Evolutionary conservation across 2,329 filamentous ascomycete species (phyloP).

Genomic region (Trichoderma guizhouense): DNA sequence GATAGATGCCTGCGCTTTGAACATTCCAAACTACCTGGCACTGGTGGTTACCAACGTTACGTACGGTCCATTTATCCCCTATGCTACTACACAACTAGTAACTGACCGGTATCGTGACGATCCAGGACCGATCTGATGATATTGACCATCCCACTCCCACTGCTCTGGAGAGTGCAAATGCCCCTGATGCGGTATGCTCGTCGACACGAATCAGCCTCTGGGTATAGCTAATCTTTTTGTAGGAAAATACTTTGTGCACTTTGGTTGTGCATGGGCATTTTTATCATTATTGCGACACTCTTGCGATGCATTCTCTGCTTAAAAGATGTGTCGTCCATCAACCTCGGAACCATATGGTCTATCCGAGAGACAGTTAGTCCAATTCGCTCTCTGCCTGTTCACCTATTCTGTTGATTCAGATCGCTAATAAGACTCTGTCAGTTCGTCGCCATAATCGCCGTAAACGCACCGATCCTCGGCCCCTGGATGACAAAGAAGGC

Average conservation of each 20-base stretch:
- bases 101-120: not conserved
- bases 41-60: slow-evolving; percentile 26
- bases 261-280: slow-evolving; percentile 26
- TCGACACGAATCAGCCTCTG: not conserved
- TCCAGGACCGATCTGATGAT: slow-evolving; percentile 25
- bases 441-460: slow-evolving; percentile 27
- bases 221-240: not conserved
- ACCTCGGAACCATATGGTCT: slow-evolving; percentile 27
- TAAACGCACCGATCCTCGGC: slow-evolving; percentile 25
- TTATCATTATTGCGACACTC: slow-evolving; percentile 26
- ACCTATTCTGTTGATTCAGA: not conserved
- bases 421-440: not conserved
- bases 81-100: not conserved
- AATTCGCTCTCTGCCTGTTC: not conserved
- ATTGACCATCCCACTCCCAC: slow-evolving; percentile 24
- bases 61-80: slow-evolving; percentile 14
- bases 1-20: slow-evolving; percentile 24
- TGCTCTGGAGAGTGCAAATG: slow-evolving; percentile 26
- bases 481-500: slow-evolving; percentile 26
- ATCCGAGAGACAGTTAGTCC: slow-evolving; percentile 26
- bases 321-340: slow-evolving; percentile 22
- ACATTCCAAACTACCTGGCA: slow-evolving; percentile 23
- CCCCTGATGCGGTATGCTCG: slow-evolving; percentile 21
- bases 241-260: slow-evolving; percentile 25
- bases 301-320: slow-evolving; percentile 26